Percentiles rank a stretch among this genome's conserved stretches.
phyloP scores from a whole-genome alignment of 352 stramenopile genomes.

The Blastocystis sp. region DNA sequence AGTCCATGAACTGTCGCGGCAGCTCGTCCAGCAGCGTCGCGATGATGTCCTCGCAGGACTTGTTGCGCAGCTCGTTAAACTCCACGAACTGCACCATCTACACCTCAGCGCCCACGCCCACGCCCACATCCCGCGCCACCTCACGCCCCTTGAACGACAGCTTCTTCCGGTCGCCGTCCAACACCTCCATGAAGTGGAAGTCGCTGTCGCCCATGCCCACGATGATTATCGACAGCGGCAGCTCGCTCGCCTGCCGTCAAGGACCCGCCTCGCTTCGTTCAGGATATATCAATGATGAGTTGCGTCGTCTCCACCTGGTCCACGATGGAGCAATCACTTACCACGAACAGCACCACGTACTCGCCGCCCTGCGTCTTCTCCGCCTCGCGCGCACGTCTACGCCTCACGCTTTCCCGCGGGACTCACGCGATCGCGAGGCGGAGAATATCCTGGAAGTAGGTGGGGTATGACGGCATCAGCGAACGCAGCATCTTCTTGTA shows the following conservation, averaged over 20 bases:
- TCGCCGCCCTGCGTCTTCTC: slow-evolving; percentile 35
- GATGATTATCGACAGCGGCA: slow-evolving; percentile 51
- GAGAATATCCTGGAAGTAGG: slow-evolving; percentile 54
- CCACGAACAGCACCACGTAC: slow-evolving; percentile 45
- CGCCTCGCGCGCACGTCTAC: slow-evolving; percentile 35
- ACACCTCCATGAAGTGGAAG: slow-evolving; percentile 57
- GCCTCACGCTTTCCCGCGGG: background rate
- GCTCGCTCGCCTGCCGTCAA: background rate
- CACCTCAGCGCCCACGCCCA: background rate
- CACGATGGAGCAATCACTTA: slow-evolving; percentile 59
- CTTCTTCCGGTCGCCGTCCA: slow-evolving; percentile 23
- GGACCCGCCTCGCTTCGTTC: background rate
- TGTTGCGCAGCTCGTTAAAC: slow-evolving; percentile 53
- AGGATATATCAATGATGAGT: slow-evolving; percentile 42
- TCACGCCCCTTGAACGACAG: background rate
- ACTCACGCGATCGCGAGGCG: background rate
- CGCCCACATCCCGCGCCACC: slow-evolving; percentile 24
- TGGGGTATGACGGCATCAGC: slow-evolving; percentile 38
- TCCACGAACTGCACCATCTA: slow-evolving; percentile 64
- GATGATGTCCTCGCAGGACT: slow-evolving; percentile 57
- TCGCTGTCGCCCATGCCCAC: slow-evolving; percentile 53
- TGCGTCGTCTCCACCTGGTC: slow-evolving; percentile 50
- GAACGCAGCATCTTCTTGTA: slow-evolving; percentile 25
- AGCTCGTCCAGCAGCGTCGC: slow-evolving; percentile 41
- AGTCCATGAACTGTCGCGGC: slow-evolving; percentile 61